Conservation (phyloP, 805 yeast species). For the Candida vartiovaarae region DNA sequence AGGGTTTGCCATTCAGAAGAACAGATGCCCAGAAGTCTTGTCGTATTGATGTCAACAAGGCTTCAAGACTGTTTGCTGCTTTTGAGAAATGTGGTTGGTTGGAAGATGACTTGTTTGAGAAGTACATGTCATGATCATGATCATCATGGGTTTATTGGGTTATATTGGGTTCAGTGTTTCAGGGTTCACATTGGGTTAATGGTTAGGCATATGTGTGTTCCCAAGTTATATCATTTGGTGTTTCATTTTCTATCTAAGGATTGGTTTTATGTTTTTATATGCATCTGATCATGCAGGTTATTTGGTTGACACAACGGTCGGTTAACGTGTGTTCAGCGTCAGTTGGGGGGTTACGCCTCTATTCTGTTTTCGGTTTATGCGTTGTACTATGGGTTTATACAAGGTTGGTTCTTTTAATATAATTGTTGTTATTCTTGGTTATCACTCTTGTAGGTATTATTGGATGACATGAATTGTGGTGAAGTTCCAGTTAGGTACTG, state of each 20-base stretch:
- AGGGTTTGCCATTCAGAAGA: constrained; percentile 83
- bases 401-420: neutral
- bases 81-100: constrained; percentile 96
- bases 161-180: neutral
- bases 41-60: constrained; percentile 94
- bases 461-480: neutral
- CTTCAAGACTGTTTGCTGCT: constrained; percentile 86
- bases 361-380: no score
- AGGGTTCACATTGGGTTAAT: neutral
- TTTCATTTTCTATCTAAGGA: neutral
- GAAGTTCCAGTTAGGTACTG: no score
- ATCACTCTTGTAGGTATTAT: no score
- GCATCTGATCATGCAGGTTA: no score
- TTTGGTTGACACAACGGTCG: no score
- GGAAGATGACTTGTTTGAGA: constrained; percentile 61
- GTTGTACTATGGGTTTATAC: no score
- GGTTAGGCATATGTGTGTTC: neutral
- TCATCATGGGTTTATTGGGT: neutral
- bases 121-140: constrained; percentile 28
- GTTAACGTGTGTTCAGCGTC: no score
- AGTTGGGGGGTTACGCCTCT: no score
- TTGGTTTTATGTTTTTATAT: no score
- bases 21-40: constrained; percentile 98
- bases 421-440: neutral
- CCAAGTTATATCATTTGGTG: neutral